phyloP scores from a whole-genome alignment of 345 rosid genomes.

The Cardamine chenopodiifolia region DNA sequence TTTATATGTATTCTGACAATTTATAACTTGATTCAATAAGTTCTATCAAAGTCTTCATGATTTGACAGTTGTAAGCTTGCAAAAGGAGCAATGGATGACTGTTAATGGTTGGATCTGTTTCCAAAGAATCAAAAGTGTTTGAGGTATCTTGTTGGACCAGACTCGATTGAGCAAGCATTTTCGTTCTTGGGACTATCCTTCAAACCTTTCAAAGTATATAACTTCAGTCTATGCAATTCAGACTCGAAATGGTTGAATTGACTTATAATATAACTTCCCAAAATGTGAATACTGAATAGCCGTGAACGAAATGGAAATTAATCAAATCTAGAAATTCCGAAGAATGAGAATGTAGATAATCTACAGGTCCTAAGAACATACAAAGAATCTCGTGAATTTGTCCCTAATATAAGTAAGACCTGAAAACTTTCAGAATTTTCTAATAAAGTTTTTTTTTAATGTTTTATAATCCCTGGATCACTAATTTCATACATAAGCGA shows the following conservation, averaged over 20 bases:
- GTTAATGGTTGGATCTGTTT: constrained; percentile 11
- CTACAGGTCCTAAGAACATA: not conserved
- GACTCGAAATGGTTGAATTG: not conserved
- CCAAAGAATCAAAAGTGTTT: not conserved
- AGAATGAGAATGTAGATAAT: too few relatives aligned
- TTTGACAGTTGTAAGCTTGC: constrained; percentile 29
- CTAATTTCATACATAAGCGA: not conserved
- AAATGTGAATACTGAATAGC: not conserved
- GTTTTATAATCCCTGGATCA: not conserved
- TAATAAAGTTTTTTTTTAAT: too few relatives aligned
- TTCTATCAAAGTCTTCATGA: constrained; percentile 25
- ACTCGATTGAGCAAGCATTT: not conserved
- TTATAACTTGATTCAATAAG: constrained; percentile 8
- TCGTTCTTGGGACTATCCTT: not conserved
- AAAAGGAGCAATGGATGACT: constrained; percentile 16
- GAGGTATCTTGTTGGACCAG: not conserved
- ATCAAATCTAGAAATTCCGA: not conserved
- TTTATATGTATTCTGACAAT: constrained; percentile 14
- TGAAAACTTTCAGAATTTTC: too few relatives aligned
- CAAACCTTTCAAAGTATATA: not conserved
- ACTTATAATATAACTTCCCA: not conserved
- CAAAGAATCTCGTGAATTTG: not conserved
- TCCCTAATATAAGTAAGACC: not conserved
- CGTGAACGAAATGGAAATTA: not conserved
- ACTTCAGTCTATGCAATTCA: not conserved